Conservation (phyloP, 441 rosid species). For the Omphalea diandra region DNA sequence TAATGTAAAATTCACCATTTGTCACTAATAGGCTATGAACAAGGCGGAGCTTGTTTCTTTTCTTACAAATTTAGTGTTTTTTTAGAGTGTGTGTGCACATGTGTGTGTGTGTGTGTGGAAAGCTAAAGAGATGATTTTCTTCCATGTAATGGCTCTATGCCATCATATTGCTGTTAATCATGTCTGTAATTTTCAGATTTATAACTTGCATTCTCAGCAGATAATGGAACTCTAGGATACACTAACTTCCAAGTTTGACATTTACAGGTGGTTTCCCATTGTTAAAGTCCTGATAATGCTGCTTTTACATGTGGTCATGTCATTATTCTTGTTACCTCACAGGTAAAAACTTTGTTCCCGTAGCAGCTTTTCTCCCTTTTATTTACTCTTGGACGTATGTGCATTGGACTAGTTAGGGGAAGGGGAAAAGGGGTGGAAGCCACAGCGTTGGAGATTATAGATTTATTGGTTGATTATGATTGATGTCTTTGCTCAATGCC, state of each 20-base stretch:
- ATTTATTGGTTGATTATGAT: background rate
- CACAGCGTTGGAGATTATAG: too few relatives aligned
- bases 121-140: background rate
- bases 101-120: too few relatives aligned
- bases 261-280: slow-evolving; percentile 62
- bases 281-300: slow-evolving; percentile 54
- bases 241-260: slow-evolving; percentile 17
- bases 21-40: too few relatives aligned
- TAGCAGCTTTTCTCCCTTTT: background rate
- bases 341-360: slow-evolving; percentile 45
- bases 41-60: too few relatives aligned
- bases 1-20: too few relatives aligned
- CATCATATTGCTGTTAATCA: too few relatives aligned
- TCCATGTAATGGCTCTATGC: background rate
- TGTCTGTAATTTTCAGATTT: background rate
- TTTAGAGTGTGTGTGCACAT: too few relatives aligned
- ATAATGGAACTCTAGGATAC: background rate
- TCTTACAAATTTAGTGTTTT: too few relatives aligned
- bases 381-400: background rate
- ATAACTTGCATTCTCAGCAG: background rate
- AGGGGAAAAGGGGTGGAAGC: background rate
- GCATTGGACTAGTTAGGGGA: too few relatives aligned
- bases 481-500: background rate
- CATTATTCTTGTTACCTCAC: slow-evolving; percentile 63
- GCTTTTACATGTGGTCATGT: slow-evolving; percentile 72